Base-by-base conservation (phyloP, 805 yeast genomes). In the Candida awuae region DNA sequence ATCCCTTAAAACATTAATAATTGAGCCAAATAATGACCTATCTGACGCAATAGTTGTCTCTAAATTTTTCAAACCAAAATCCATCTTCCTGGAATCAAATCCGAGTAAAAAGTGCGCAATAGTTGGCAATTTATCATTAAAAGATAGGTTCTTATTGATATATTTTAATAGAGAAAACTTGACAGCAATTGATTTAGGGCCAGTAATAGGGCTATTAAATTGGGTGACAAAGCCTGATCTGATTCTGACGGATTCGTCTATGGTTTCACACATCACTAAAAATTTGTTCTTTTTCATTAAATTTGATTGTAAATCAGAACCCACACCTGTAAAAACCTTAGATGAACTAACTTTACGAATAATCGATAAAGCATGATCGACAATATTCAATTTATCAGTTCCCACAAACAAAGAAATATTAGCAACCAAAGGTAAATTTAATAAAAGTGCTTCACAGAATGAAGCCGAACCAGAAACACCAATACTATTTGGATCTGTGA, bases 51-150 rank as follows among this genome's bases (percentile, higher is more conserved):
- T 70, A 18, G 76, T 75, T 0, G 85, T 76, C 1, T 62, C 53
- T 1, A 65, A 54, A 3, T 57, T 45, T 8, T 37, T 21, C 1
- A 35, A 33, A 3, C 77, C 76, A n/a, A 78, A 55, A 0, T 73
- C 56, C 16, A 77, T 61, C n/a, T 70, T 65, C 37, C 50, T 59
- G 43, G 48, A 61, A 51, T 74, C 77, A 56, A 78, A 86, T 0
- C 97, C 97, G 1, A 90, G 66, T 8, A 90, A 56, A 48, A 80
- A 79, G 54, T 87, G 97, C 1, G 90, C 64, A 1, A 82, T 68
- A 0, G 80, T 69, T 6, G 77, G 69, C 7, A 8, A 3, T 13
- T 59, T 61, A 9, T 37, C 23, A 9, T 26, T 18, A 1, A 62
- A 45, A 2, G 65, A 55, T 35, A 85, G 59, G 44, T 75, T 73